Percentiles rank a stretch among this genome's conserved stretches.
Conservation (phyloP, 2,329 filamentous ascomycete species). For the Talaromyces rugulosus region DNA sequence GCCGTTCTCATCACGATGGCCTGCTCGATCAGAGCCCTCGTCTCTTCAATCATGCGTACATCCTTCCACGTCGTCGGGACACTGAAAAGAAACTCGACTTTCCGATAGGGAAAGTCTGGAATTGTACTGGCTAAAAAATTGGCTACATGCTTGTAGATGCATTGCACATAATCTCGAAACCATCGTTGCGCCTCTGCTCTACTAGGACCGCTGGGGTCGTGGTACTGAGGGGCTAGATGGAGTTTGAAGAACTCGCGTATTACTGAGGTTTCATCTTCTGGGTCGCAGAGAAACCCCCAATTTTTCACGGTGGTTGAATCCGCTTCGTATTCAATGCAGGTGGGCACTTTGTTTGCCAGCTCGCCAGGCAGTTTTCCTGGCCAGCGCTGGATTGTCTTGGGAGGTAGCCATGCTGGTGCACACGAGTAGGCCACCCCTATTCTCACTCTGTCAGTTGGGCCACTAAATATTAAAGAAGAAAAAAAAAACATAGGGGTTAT, state of each 20-base stretch:
- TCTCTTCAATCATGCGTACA: constrained; percentile 33
- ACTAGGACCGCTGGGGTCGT: constrained; percentile 20
- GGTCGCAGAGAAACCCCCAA: constrained; percentile 37
- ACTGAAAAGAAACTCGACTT: constrained; percentile 40
- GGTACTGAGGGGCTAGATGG: constrained; percentile 27
- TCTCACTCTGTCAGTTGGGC: background rate
- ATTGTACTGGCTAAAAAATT: constrained; percentile 22
- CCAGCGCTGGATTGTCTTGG: constrained; percentile 34
- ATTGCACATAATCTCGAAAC: constrained; percentile 31
- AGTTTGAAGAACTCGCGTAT: constrained; percentile 36
- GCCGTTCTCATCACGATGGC: constrained; percentile 26
- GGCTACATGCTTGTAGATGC: constrained; percentile 29
- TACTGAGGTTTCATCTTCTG: constrained; percentile 22
- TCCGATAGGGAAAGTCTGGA: constrained; percentile 21
- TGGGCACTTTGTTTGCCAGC: constrained; percentile 32
- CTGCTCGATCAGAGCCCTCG: constrained; percentile 23
- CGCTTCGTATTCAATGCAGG: constrained; percentile 23
- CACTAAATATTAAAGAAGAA: background rate
- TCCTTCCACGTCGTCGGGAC: constrained; percentile 41
- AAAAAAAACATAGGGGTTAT: constrained; percentile 11
- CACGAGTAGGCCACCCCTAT: constrained; percentile 32
- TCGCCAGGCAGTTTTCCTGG: constrained; percentile 26
- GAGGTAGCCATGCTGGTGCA: constrained; percentile 30
- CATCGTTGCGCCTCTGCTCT: constrained; percentile 22
- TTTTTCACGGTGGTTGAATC: constrained; percentile 12